Conservation (phyloP, 2,329 filamentous ascomycete species). For the Ophiostoma triangulosporum region DNA sequence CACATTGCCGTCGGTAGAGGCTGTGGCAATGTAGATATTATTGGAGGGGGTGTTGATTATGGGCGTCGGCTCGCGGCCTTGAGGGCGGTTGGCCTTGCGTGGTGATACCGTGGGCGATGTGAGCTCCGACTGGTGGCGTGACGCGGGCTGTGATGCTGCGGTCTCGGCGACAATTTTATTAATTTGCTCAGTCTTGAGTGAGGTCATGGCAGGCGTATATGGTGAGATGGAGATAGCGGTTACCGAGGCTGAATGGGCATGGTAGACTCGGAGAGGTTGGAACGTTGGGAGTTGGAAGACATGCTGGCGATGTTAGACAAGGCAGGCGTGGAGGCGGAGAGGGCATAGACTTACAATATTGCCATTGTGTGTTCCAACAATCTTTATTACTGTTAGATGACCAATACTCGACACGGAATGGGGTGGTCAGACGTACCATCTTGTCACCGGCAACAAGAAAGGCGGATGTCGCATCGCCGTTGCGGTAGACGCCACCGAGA, state of each 20-base stretch:
- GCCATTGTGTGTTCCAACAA: slow-evolving; percentile 89
- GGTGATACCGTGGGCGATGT: slow-evolving; percentile 37
- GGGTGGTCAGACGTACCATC: slow-evolving; percentile 51
- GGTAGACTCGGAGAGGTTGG: slow-evolving; percentile 70
- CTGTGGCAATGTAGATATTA: slow-evolving; percentile 83
- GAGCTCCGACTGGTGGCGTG: slow-evolving; percentile 24
- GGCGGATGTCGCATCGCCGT: slow-evolving; percentile 85
- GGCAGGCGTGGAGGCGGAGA: slow-evolving; percentile 9
- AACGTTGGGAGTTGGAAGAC: slow-evolving; percentile 74
- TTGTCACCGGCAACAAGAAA: slow-evolving; percentile 91
- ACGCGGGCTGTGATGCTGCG: slow-evolving; percentile 20
- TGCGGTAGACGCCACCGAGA: slow-evolving; percentile 71
- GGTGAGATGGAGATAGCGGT: slow-evolving; percentile 86
- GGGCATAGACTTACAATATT: slow-evolving; percentile 57
- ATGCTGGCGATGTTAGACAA: slow-evolving; percentile 41
- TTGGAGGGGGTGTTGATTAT: slow-evolving; percentile 71
- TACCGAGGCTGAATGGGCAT: slow-evolving; percentile 83
- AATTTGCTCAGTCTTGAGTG: slow-evolving; percentile 27
- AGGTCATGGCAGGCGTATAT: slow-evolving; percentile 46
- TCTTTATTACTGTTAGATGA: slow-evolving; percentile 31
- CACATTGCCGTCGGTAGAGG: slow-evolving; percentile 90
- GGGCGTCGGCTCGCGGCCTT: slow-evolving; percentile 35
- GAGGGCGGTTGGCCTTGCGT: slow-evolving; percentile 31
- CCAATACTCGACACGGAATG: background rate
- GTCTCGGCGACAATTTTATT: slow-evolving; percentile 24